These are phyloP conservation scores for Nannochloris sp. DNA, from an alignment of 139 green algal species.

Conservation along the genomic window DNA sequence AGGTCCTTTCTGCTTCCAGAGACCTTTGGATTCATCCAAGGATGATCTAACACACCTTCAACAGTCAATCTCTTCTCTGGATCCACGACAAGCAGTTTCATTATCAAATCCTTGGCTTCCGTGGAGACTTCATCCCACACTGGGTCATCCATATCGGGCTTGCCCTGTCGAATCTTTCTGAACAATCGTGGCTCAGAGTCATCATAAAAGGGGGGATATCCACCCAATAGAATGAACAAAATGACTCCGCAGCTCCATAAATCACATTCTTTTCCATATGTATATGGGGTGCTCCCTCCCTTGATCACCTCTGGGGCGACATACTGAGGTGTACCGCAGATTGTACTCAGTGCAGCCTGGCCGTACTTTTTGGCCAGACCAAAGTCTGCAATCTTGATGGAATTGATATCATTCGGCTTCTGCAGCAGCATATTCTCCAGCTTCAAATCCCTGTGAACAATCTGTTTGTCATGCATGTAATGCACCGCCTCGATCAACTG, in stretches of 20 bases:
- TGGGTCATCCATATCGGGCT: slow-evolving; percentile 69
- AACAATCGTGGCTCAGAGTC: slow-evolving; percentile 84
- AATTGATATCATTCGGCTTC: slow-evolving; percentile 50
- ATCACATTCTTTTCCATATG: slow-evolving; percentile 50
- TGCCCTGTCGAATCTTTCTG: slow-evolving; percentile 65
- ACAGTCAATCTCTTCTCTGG: slow-evolving; percentile 53
- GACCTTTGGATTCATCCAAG: slow-evolving; percentile 11
- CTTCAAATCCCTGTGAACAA: slow-evolving; percentile 86
- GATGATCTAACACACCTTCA: slow-evolving; percentile 8
- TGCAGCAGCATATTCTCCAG: slow-evolving; percentile 90
- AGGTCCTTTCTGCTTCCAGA: not conserved
- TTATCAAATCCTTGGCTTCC: slow-evolving; percentile 32
- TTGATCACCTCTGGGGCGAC: slow-evolving; percentile 89
- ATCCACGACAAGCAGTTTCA: slow-evolving; percentile 35
- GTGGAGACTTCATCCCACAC: slow-evolving; percentile 52
- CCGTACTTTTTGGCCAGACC: slow-evolving; percentile 69
- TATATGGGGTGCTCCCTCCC: slow-evolving; percentile 3
- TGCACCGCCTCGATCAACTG: slow-evolving; percentile 71
- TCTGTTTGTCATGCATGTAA: slow-evolving; percentile 72
- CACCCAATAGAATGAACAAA: slow-evolving; percentile 77
- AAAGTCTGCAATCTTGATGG: slow-evolving; percentile 76
- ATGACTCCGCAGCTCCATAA: slow-evolving; percentile 67
- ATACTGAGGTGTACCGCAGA: slow-evolving; percentile 88
- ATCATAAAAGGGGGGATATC: slow-evolving; percentile 85
- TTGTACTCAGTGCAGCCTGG: slow-evolving; percentile 51